A percentile compares a stretch with the other conserved stretches of the same genome.
These are phyloP conservation scores for Microsporum audouinii DNA, from an alignment of 2,329 filamentous ascomycete genomes.

Conservation along the genomic window DNA sequence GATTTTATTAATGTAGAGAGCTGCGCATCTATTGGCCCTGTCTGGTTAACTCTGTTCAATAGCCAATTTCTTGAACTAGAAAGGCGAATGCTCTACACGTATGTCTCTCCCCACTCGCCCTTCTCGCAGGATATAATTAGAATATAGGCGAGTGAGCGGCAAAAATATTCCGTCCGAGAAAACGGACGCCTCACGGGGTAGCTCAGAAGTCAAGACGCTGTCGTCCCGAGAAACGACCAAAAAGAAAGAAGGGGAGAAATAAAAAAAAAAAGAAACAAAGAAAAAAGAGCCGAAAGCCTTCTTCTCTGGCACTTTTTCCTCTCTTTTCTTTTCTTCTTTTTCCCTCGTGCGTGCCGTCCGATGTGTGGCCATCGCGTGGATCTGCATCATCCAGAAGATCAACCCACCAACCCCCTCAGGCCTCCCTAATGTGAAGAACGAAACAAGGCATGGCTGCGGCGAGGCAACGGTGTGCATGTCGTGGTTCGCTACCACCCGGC, in stretches of 20 bases:
- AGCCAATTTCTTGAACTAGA: neutral
- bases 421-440: neutral
- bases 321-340: neutral
- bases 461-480: neutral
- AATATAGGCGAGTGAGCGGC: slow-evolving; percentile 3
- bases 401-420: neutral
- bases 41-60: neutral
- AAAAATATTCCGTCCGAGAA: slow-evolving; percentile 3
- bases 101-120: neutral
- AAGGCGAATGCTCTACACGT: neutral
- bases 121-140: neutral
- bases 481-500: neutral
- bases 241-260: neutral
- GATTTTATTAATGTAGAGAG: neutral
- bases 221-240: neutral
- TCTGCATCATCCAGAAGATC: neutral
- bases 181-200: slow-evolving; percentile 1
- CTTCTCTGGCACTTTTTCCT: neutral
- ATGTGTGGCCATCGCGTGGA: slow-evolving; percentile 3
- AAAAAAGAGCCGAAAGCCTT: neutral
- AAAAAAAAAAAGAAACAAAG: neutral
- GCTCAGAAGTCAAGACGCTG: neutral
- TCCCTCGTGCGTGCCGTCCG: neutral
- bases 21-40: neutral
- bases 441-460: neutral